Evolutionary conservation across 306 rosid genomes (phyloP).

Genomic region (Castanospermum australe): DNA sequence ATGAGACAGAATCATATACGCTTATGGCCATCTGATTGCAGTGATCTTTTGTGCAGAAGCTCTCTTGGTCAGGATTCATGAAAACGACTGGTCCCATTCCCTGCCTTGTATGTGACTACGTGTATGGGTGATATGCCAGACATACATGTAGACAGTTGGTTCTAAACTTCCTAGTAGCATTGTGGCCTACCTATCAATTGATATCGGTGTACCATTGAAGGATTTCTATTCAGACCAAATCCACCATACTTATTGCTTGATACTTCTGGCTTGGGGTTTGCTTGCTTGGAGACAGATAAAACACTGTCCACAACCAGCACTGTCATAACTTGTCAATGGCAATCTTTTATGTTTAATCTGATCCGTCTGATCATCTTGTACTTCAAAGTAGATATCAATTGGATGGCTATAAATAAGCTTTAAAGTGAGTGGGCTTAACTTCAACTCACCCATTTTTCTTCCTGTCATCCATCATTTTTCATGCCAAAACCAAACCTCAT

Average conservation of each 20-base stretch:
- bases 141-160: slow-evolving; percentile 44
- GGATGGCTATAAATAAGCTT: neutral
- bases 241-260: neutral
- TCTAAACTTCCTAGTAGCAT: slow-evolving; percentile 33
- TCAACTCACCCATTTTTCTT: neutral
- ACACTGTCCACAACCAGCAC: slow-evolving; percentile 25
- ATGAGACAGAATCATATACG: slow-evolving; percentile 53
- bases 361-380: neutral
- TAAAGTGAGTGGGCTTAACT: too few species aligned
- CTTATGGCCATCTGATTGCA: slow-evolving; percentile 51
- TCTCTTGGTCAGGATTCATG: slow-evolving; percentile 43
- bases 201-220: slow-evolving; percentile 21
- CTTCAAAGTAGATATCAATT: neutral
- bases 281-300: slow-evolving; percentile 35
- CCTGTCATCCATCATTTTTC: neutral
- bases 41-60: slow-evolving; percentile 51
- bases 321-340: neutral
- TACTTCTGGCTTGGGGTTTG: slow-evolving; percentile 1
- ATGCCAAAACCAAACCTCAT: slow-evolving; percentile 6
- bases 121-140: slow-evolving; percentile 31
- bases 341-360: neutral
- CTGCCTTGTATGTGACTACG: slow-evolving; percentile 31
- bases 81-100: slow-evolving; percentile 46
- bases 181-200: slow-evolving; percentile 39
- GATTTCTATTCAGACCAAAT: slow-evolving; percentile 33